Percentiles rank a stretch among this genome's conserved stretches.
phyloP scores from a whole-genome alignment of 306 rosid species.

The Prunus fruticosa region DNA sequence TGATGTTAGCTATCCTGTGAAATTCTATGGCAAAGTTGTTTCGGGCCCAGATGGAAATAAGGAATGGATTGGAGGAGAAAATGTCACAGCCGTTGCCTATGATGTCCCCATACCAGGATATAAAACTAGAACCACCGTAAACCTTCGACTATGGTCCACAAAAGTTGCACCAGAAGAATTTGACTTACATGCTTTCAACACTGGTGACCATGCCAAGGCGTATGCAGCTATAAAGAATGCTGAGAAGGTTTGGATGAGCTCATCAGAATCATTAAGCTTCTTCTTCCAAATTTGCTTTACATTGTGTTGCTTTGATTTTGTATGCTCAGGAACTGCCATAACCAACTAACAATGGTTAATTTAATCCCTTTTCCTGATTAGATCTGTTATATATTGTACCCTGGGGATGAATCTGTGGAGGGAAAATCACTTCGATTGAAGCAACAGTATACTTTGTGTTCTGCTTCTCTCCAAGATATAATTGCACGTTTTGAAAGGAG shows the following conservation, averaged over 20 bases:
- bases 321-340: background rate
- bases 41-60: constrained; percentile 68
- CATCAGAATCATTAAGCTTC: background rate
- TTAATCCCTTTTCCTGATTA: constrained; percentile 29
- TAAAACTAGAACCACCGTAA: constrained; percentile 84
- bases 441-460: constrained; percentile 92
- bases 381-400: constrained; percentile 86
- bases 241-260: constrained; percentile 58
- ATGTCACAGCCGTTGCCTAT: constrained; percentile 72
- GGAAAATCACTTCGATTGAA: constrained; percentile 88
- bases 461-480: constrained; percentile 96
- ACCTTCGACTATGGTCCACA: constrained; percentile 93
- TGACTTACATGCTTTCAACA: constrained; percentile 70
- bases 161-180: constrained; percentile 77
- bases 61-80: constrained; percentile 92
- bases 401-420: constrained; percentile 89
- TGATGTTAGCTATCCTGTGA: constrained; percentile 75
- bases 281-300: background rate
- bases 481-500: constrained; percentile 84
- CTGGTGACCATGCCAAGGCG: constrained; percentile 87
- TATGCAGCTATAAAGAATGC: constrained; percentile 63
- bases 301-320: background rate
- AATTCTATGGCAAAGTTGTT: constrained; percentile 75
- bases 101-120: constrained; percentile 99
- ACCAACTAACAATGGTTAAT: background rate